These are phyloP conservation scores for Tetracladium maxilliforme DNA, from an alignment of 2,329 filamentous ascomycete species.

Conservation along the genomic window DNA sequence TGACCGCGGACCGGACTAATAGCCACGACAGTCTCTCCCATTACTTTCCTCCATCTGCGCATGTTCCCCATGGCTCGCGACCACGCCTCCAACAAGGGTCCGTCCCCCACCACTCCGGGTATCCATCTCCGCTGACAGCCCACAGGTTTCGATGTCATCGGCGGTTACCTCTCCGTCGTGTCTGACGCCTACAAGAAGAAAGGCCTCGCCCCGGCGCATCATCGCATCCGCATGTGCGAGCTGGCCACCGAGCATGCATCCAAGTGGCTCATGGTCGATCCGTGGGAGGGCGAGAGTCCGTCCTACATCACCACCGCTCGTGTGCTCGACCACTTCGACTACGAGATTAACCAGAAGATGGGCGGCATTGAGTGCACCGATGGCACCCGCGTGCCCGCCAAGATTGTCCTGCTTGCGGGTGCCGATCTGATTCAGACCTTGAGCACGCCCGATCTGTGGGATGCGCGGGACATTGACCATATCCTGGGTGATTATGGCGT, in stretches of 20 bases:
- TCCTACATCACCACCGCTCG: slow-evolving; percentile 80
- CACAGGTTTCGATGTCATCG: slow-evolving; percentile 70
- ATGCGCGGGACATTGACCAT: slow-evolving; percentile 68
- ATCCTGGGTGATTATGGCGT: slow-evolving; percentile 68
- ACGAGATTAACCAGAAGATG: slow-evolving; percentile 71
- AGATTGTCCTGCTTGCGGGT: slow-evolving; percentile 71
- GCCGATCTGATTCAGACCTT: slow-evolving; percentile 63
- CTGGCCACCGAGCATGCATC: slow-evolving; percentile 62
- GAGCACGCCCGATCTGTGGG: slow-evolving; percentile 65
- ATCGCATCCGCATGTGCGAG: slow-evolving; percentile 73
- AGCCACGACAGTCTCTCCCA: too few relatives aligned
- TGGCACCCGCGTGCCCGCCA: slow-evolving; percentile 46
- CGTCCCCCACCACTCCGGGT: too few relatives aligned
- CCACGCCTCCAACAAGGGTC: slow-evolving; percentile 62
- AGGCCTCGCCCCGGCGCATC: slow-evolving; percentile 57
- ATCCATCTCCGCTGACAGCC: too few relatives aligned
- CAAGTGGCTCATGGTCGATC: slow-evolving; percentile 74
- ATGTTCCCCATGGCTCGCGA: slow-evolving; percentile 85
- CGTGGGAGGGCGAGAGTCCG: slow-evolving; percentile 76
- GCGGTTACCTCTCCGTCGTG: slow-evolving; percentile 72
- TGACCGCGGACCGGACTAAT: too few relatives aligned
- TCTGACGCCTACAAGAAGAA: slow-evolving; percentile 58
- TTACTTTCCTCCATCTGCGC: slow-evolving; percentile 63
- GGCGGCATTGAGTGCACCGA: slow-evolving; percentile 58
- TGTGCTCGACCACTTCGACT: slow-evolving; percentile 80